These are phyloP conservation scores for Heliamphora pulchella DNA, from an alignment of 179 eudicot species.

Conservation along the genomic window DNA sequence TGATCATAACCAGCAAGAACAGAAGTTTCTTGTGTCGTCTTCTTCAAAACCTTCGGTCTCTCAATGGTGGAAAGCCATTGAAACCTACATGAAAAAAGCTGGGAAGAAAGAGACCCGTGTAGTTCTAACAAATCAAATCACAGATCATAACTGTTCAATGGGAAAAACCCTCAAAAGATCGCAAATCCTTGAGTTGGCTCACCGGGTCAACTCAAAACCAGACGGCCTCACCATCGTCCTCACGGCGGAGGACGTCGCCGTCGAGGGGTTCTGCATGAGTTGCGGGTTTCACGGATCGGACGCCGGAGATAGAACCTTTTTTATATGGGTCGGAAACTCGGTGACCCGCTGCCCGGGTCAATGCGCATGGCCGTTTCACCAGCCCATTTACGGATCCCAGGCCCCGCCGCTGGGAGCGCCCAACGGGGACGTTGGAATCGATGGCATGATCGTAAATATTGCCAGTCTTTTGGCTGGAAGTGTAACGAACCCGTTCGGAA, in stretches of 20 bases:
- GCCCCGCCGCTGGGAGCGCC: slow-evolving; percentile 15
- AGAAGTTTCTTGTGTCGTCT: no score
- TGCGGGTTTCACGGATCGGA: slow-evolving; percentile 46
- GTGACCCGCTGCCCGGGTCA: slow-evolving; percentile 28
- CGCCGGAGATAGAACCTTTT: slow-evolving; percentile 12
- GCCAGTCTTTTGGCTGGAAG: slow-evolving; percentile 23
- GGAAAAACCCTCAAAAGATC: slow-evolving; percentile 12
- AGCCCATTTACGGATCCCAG: slow-evolving; percentile 26
- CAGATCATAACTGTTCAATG: slow-evolving; percentile 16
- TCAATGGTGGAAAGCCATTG: slow-evolving; percentile 19
- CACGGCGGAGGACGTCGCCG: slow-evolving; percentile 25
- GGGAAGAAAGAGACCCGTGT: not conserved
- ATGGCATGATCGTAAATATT: slow-evolving; percentile 23
- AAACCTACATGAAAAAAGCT: not conserved
- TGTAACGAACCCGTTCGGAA: slow-evolving; percentile 25
- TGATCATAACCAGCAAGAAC: not conserved
- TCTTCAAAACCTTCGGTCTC: slow-evolving; percentile 6
- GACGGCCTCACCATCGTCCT: slow-evolving; percentile 15
- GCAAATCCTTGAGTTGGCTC: slow-evolving; percentile 11
- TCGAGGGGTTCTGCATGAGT: slow-evolving; percentile 36
- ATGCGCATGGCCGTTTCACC: slow-evolving; percentile 30
- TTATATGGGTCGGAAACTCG: slow-evolving; percentile 28
- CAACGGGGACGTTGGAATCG: slow-evolving; percentile 19
- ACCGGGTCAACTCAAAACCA: not conserved
- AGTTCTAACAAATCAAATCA: not conserved